Base-by-base conservation (phyloP, 2,329 filamentous ascomycete genomes). In the Pseudocercospora cruenta region DNA sequence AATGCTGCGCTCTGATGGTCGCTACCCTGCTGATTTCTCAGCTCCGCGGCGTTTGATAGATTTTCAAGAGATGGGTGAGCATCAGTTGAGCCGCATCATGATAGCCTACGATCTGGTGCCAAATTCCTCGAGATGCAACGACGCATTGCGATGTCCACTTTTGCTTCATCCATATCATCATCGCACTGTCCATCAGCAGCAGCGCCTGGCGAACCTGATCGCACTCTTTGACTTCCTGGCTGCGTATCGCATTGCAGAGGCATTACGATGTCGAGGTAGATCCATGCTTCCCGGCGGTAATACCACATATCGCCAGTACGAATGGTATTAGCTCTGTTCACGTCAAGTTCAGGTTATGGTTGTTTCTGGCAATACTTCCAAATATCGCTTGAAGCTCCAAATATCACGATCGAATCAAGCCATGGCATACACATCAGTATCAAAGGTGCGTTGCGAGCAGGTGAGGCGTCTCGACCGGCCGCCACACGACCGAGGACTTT, bases 11-110 rank as follows among this genome's bases (percentile, higher is more conserved):
- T 39, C 43, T 4, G 72, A 76, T 43, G 75, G 74, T 3, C 66
- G 67, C n/a, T 79, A 77, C 54, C 78, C 78, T 7, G 39, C 60
- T 4, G 71, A 73, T 14, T 79, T 78, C 62, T 65, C 69, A 24
- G 60, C 62, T 1, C 70, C 62, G 66, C 69, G 65, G 73, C 72
- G 53, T 31, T 70, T 67, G 58, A 72, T 59, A 60, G 75, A 73
- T 33, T 64, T 74, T 36, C 36, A 76, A 26, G 64, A 68, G 45
- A 69, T 76, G 60, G 70, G 71, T 36, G 72, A 77, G 54, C 63
- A 67, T 65, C 72, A 68, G 64, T 67, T 75, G 1, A 73, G 78
- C 43, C 67, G 70, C 1, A 72, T 79, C 49, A 69, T 79, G 43
- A 62, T 67, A 31, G 72, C 72, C 0, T 79, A 80, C 53, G 68